A percentile compares a stretch with the other conserved stretches of the same genome.
Evolutionary conservation across 2,329 filamentous ascomycete species (phyloP).

Genomic region (Ceratocystiopsis minuta): DNA sequence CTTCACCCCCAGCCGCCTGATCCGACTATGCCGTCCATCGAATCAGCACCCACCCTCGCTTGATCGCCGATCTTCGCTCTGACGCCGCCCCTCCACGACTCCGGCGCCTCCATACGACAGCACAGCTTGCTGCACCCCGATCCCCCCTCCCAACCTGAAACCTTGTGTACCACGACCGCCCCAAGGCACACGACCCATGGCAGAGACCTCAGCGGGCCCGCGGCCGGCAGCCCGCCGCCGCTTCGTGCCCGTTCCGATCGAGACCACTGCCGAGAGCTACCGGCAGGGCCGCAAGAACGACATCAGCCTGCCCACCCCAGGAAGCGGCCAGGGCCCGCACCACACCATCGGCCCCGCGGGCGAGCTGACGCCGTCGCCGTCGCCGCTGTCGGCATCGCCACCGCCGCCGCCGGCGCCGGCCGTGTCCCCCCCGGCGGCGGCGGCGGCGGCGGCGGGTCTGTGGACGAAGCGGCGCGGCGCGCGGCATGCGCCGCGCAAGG

Average conservation of each 20-base stretch:
- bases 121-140: background rate
- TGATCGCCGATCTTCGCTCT: too few species aligned
- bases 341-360: constrained; percentile 15
- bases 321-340: constrained; percentile 5
- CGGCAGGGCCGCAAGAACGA: constrained; percentile 18
- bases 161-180: too few species aligned
- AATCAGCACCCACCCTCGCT: too few species aligned
- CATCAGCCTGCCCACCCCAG: too few species aligned
- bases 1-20: too few species aligned
- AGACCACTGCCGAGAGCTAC: constrained; percentile 48
- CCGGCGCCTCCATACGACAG: too few species aligned
- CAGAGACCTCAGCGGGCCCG: background rate
- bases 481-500: constrained; percentile 7
- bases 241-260: constrained; percentile 53
- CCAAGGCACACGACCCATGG: constrained; percentile 1
- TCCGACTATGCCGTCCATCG: too few species aligned
- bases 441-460: background rate
- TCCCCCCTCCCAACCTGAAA: background rate
- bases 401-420: background rate
- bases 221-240: constrained; percentile 21
- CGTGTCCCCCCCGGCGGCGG: background rate
- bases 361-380: constrained; percentile 39
- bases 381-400: constrained; percentile 23
- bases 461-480: background rate
- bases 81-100: too few species aligned